Evolutionary conservation across 2,329 filamentous ascomycete species (phyloP).

Genomic region (Dryadomyces sulphureus): DNA sequence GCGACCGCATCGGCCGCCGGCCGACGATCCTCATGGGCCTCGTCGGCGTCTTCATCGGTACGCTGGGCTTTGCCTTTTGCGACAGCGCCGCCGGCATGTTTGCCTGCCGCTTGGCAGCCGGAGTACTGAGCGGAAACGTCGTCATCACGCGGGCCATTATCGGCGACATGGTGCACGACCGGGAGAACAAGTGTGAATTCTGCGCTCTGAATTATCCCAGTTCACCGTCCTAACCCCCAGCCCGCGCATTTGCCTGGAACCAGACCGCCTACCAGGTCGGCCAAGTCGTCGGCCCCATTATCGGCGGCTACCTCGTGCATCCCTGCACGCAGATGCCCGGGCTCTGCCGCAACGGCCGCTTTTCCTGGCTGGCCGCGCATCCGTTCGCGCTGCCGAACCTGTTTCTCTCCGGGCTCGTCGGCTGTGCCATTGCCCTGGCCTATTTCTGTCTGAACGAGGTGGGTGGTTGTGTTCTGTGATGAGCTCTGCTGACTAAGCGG

Average conservation of each 20-base stretch:
- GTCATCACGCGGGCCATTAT: conserved; percentile 9
- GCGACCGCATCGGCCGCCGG: conserved; percentile 6
- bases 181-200: conserved; percentile 6
- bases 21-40: conserved; percentile 7
- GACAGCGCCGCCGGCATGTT: conserved; percentile 3
- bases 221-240: neutral
- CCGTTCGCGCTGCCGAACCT: conserved; percentile 9
- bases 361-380: conserved; percentile 1
- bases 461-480: neutral
- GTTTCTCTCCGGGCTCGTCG: neutral
- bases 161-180: conserved; percentile 7
- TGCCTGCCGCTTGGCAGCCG: conserved; percentile 4
- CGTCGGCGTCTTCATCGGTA: conserved; percentile 2
- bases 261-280: conserved; percentile 8
- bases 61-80: conserved; percentile 4
- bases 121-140: conserved; percentile 7
- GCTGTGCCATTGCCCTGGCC: neutral
- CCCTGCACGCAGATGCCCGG: conserved; percentile 3
- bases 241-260: conserved; percentile 8
- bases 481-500: neutral
- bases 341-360: conserved; percentile 3
- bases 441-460: conserved; percentile 7
- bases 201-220: too few species aligned
- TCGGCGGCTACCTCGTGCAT: conserved; percentile 7
- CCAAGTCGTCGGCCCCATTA: conserved; percentile 5